phyloP scores from a whole-genome alignment of 441 rosid genomes.

The Erodium trifolium region DNA sequence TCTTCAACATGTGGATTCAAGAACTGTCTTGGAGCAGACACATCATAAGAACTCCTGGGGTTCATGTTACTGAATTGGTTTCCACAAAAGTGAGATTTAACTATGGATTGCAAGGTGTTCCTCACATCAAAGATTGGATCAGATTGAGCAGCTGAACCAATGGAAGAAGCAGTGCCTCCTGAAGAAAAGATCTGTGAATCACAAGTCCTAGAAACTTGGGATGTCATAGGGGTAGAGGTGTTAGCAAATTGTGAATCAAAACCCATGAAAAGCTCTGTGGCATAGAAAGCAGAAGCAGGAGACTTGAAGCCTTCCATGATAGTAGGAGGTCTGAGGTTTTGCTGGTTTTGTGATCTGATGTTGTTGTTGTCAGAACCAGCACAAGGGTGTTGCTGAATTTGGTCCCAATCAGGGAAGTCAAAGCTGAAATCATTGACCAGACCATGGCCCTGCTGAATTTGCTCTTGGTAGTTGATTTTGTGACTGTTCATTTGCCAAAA shows the following conservation, averaged over 20 bases:
- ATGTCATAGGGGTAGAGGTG: no score
- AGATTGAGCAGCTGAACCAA: slow-evolving; percentile 1
- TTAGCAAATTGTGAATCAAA: slow-evolving; percentile 24
- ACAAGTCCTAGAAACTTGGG: slow-evolving; percentile 24
- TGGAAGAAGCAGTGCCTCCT: slow-evolving; percentile 23
- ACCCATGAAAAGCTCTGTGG: slow-evolving; percentile 47
- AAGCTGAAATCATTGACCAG: slow-evolving; percentile 23
- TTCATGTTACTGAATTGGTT: slow-evolving; percentile 19
- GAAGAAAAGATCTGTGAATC: slow-evolving; percentile 28
- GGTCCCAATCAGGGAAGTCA: slow-evolving; percentile 21
- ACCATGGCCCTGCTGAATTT: slow-evolving; percentile 24
- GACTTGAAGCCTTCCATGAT: slow-evolving; percentile 48
- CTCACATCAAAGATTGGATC: slow-evolving; percentile 20
- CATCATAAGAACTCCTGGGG: slow-evolving; percentile 14
- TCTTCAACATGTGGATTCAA: slow-evolving; percentile 37
- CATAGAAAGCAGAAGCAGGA: slow-evolving; percentile 52
- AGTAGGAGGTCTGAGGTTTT: slow-evolving; percentile 26
- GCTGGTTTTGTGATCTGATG: slow-evolving; percentile 10
- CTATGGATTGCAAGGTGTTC: slow-evolving; percentile 27
- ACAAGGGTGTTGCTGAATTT: not conserved
- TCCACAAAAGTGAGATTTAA: slow-evolving; percentile 26
- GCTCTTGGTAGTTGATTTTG: slow-evolving; percentile 27
- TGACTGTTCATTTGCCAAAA: slow-evolving; percentile 33
- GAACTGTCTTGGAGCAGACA: slow-evolving; percentile 23
- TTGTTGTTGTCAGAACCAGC: no score